Percentiles rank a stretch among this genome's conserved stretches.
Evolutionary conservation across 768 basidiomycete genomes (phyloP).

Genomic region (Candolleomyces aberdarensis): DNA sequence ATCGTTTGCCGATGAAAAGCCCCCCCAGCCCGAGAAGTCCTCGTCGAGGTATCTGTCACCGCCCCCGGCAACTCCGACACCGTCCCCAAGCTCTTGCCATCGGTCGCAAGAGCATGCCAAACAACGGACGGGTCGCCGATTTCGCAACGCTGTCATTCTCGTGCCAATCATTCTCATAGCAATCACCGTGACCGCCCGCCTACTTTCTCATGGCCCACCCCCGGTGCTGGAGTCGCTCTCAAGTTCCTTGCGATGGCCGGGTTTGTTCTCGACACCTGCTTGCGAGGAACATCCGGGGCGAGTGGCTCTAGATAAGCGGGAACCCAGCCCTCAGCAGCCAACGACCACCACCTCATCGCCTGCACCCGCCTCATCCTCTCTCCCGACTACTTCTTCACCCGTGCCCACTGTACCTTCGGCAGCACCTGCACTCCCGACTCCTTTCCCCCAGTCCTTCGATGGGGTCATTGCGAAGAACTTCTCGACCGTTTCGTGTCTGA

Average conservation of each 20-base stretch:
- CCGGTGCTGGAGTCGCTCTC: constrained; percentile 45
- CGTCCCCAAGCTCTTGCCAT: constrained; percentile 6
- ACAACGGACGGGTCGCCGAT: constrained; percentile 40
- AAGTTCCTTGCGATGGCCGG: constrained; percentile 10
- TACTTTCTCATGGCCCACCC: constrained; percentile 49
- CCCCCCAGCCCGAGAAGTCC: not conserved
- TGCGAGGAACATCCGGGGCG: not conserved
- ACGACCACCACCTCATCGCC: constrained; percentile 12
- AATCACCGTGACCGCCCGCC: constrained; percentile 34
- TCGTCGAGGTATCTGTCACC: constrained; percentile 1
- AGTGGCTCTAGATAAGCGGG: not conserved
- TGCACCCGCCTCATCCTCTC: not conserved
- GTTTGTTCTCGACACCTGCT: not conserved
- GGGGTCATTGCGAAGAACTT: constrained; percentile 62
- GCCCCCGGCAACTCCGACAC: not conserved
- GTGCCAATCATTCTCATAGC: constrained; percentile 55
- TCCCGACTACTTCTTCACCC: constrained; percentile 21
- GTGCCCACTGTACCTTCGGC: constrained; percentile 49
- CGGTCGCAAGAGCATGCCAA: constrained; percentile 24
- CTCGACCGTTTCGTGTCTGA: constrained; percentile 57
- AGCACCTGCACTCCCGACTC: constrained; percentile 59
- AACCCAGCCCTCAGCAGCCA: not conserved
- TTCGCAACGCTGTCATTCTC: constrained; percentile 50
- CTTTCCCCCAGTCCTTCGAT: constrained; percentile 78
- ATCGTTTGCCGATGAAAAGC: not conserved